These are phyloP conservation scores for Pseudogymnoascus sp. DNA, from an alignment of 2,329 filamentous ascomycete species.

Conservation along the genomic window DNA sequence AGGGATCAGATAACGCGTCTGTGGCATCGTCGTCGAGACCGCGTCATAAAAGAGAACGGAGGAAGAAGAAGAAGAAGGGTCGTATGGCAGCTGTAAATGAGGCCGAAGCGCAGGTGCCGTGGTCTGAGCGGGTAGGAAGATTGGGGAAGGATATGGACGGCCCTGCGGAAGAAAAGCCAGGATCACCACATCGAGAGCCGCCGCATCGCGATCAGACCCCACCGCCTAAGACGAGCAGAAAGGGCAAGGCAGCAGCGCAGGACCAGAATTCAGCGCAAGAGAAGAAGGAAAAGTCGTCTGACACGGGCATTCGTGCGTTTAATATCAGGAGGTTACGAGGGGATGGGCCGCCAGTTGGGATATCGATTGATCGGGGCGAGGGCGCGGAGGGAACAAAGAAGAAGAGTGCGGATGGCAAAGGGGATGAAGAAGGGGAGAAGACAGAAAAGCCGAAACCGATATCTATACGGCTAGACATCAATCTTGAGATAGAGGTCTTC, in stretches of 20 bases:
- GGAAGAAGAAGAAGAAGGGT: constrained; percentile 7
- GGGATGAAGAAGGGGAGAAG: constrained; percentile 36
- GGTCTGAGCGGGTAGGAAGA: not conserved
- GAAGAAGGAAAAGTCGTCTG: constrained; percentile 3
- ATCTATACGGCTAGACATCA: constrained; percentile 63
- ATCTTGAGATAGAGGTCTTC: constrained; percentile 72
- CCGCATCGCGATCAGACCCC: not conserved
- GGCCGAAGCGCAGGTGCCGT: not conserved
- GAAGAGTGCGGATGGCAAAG: constrained; percentile 17
- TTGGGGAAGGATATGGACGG: not conserved
- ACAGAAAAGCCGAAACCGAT: constrained; percentile 49
- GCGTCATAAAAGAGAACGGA: not conserved
- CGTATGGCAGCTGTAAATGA: not conserved
- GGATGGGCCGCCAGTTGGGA: constrained; percentile 18
- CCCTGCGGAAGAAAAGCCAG: not conserved
- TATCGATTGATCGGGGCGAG: constrained; percentile 14
- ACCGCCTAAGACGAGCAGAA: not conserved
- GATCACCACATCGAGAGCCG: not conserved
- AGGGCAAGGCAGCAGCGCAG: not conserved
- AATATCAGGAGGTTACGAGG: constrained; percentile 20
- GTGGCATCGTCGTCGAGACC: not conserved
- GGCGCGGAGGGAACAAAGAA: constrained; percentile 17
- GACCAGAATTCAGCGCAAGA: not conserved
- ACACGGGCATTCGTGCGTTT: constrained; percentile 22
- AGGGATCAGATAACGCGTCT: not conserved